phyloP scores from a whole-genome alignment of 2,329 filamentous ascomycete species.

The Myriangium duriaei region DNA sequence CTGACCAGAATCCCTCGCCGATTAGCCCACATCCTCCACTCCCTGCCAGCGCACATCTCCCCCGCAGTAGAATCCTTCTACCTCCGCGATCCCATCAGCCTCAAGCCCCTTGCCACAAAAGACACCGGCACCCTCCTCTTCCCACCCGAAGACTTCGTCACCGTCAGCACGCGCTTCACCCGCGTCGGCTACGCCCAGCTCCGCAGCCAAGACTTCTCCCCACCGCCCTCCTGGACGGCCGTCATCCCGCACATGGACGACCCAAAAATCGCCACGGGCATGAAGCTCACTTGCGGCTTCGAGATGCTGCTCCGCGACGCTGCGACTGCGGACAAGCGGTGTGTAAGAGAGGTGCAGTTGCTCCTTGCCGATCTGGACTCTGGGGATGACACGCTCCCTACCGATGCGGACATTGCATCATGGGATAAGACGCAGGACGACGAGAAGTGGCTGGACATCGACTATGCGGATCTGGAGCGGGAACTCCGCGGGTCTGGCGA shows the following conservation, averaged over 20 bases:
- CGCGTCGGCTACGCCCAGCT: constrained; percentile 85
- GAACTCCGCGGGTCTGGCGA: constrained; percentile 55
- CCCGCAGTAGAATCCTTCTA: constrained; percentile 87
- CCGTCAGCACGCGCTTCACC: constrained; percentile 70
- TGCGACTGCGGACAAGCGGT: constrained; percentile 53
- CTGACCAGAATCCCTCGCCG: constrained; percentile 65
- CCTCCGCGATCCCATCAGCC: constrained; percentile 64
- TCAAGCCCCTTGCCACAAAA: constrained; percentile 54
- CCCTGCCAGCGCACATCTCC: constrained; percentile 62
- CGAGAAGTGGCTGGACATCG: constrained; percentile 85
- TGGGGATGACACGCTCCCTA: constrained; percentile 60
- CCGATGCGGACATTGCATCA: constrained; percentile 53
- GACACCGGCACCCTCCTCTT: constrained; percentile 48
- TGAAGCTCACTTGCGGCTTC: constrained; percentile 83
- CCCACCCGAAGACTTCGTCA: constrained; percentile 65
- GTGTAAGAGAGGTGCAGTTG: constrained; percentile 63
- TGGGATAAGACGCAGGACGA: constrained; percentile 70
- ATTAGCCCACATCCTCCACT: constrained; percentile 66
- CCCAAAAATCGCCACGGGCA: constrained; percentile 53
- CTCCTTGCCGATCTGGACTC: constrained; percentile 62
- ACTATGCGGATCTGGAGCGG: constrained; percentile 75
- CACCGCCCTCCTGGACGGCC: constrained; percentile 45
- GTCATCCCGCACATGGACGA: constrained; percentile 27
- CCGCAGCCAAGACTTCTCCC: constrained; percentile 66
- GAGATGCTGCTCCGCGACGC: constrained; percentile 69